Evolutionary conservation across 345 rosid genomes (phyloP), one percentile per base, ranked within the genome.

Genomic region (Citrus maxima): DNA sequence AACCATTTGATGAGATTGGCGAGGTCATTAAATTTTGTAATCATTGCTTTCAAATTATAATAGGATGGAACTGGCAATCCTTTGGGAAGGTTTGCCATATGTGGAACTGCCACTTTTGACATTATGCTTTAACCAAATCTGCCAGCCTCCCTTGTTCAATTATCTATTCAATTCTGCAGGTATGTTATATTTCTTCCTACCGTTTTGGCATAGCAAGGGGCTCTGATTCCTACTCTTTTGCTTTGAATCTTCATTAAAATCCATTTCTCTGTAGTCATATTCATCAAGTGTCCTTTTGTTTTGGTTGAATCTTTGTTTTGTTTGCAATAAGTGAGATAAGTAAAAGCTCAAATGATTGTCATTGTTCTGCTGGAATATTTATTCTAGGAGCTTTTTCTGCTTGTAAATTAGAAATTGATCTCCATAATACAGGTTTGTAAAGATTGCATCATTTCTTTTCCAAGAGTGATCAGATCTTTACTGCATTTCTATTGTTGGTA

Each of bases 1-100:
- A 75, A 81, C 85, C 85, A 74, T 84, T 87, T 80, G 85, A 65
- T 68, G 84, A 80, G 77, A 81, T 74, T 75, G 84, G 77, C 7
- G 38, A 54, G 34, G 70, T 65, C 67, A 78, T 66, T 68, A 65
- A 69, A 58, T 62, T 72, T 65, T 67, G 42, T 78, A 40, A 72
- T 77, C 35, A 73, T 60, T 78, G 32, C 10, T 78, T 69, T 27
- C 35, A 46, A 54, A 67, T 70, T 63, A 79, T 64, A 63, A 59
- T 73, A 74, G 66, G 65, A 83, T 76, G 76, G 83, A 77, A 71
- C 72, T 76, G 60, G 65, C 46, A 54, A 69, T 82, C 81, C 78
- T 81, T 84, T 70, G 72, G 73, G 65, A 75, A 73, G 27, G 62
- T 56, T 65, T 42, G 34, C 63, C 62, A 46, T 70, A 32, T 84